Conservation (phyloP, 768 basidiomycete species). For the Albatrellus ellisii region DNA sequence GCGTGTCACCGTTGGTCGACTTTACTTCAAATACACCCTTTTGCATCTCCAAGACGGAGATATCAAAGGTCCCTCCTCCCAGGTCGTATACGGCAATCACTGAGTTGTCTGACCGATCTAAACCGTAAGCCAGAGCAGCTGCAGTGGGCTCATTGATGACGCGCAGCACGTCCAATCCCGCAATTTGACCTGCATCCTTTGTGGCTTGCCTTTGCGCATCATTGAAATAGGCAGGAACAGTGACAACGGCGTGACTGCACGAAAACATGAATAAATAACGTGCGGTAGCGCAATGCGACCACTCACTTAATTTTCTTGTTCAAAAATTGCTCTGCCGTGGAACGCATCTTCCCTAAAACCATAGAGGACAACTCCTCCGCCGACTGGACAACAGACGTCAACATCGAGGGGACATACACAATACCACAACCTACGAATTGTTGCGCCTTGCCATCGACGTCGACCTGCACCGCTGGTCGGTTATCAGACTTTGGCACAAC, state of each 20-base stretch:
- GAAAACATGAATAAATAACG: constrained; percentile 3
- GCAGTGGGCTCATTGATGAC: constrained; percentile 99
- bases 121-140: constrained; percentile 95
- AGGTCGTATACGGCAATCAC: constrained; percentile 98
- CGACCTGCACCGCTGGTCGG: constrained; percentile 72
- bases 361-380: constrained; percentile 80
- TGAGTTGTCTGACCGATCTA: constrained; percentile 69
- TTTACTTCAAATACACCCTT: constrained; percentile 99
- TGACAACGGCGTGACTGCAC: constrained; percentile 76
- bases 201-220: constrained; percentile 99
- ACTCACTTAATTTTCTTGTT: constrained; percentile 92
- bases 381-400: constrained; percentile 34
- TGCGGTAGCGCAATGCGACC: not conserved
- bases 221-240: constrained; percentile 98
- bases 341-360: constrained; percentile 87
- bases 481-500: constrained; percentile 62
- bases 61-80: constrained; percentile 98
- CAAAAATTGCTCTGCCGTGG: constrained; percentile 87
- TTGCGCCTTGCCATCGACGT: constrained; percentile 76
- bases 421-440: constrained; percentile 43
- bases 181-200: constrained; percentile 94
- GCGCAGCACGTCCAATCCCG: constrained; percentile 92
- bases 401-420: not conserved
- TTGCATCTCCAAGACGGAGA: constrained; percentile 98
- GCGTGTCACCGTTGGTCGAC: constrained; percentile 98